Evolutionary conservation across 257 asterid species (phyloP), one percentile per base, ranked within the genome.

Genomic region (Fraxinus americana): DNA sequence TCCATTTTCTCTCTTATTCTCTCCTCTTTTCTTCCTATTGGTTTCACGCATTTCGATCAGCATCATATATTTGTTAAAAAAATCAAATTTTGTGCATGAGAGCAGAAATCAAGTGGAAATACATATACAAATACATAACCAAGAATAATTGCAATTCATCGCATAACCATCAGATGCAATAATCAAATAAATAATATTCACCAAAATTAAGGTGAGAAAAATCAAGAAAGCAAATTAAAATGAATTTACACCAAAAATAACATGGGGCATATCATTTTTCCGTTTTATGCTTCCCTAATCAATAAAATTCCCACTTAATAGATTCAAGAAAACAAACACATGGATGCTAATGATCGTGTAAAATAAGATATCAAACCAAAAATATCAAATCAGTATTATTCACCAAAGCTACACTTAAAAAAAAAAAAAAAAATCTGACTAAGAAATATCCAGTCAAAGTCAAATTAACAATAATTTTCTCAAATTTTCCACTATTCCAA

Each of bases 251-350:
- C 30, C 16, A 21, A 21, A 52, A 61, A 61, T 9, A 7, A 61
- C 68, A 9, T 7, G 14, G 30, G 38, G 7, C 21, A 21, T 32
- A 4, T 11, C 65, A 59, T 70, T 41, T 13, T 25, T 32, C 73
- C 3, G 9, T 10, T 30, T 11, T 19, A 34, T 68, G 36, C 27
- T 34, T 68, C 41, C 48, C 13, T 32, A 35, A 25, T 36, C 21
- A 59, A 66, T 36, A 63, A 34, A 57, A 75, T 74, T 36, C 59
- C 67, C 68, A 72, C 14, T 41, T 54, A 7, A 63, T 27, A 25
- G 36, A 63, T 25, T 63, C 69, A 63, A 63, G 34, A 27, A 23
- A 23, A 61, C 9, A 21, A 7, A 79, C 6, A 63, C 23, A 71
- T 34, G 34, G 13, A 17, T 7, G 23, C 32, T 38, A 23, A 17